Base-by-base conservation (phyloP, 106 monocot species). In the Acorus calamus region DNA sequence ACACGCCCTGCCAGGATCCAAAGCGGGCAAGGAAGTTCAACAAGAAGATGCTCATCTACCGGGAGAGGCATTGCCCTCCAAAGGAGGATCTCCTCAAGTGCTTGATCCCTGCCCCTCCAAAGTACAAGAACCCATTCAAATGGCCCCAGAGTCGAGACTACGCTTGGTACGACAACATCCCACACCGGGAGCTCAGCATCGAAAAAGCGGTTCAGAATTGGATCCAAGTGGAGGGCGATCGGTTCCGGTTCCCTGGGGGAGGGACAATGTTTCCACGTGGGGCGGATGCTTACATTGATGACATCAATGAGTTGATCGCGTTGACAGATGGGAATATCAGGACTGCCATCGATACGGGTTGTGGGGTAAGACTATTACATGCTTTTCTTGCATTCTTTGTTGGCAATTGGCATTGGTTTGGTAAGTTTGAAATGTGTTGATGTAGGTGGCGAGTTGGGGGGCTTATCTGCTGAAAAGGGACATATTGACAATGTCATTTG, bases 131-230 rank as follows among this genome's bases (percentile, higher is more conserved):
- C 28, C 87, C 87, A 2, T 87, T 87, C 62, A 77, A 57, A 47
- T 79, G 79, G 79, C 79, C 79, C 3, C 54, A 69, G 59, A 74
- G 74, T 51, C 64, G 79, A 43, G 79, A 79, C 50, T 70, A 70
- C 11, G 79, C 79, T 14, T 79, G 79, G 79, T 79, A 68, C n/a
- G 79, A 74, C 48, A 79, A 79, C 70, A 79, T 79, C 42, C 79
- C 79, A 9, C 79, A 79, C 48, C 53, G 52, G 70, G 79, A 83
- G 52, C 83, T 87, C 13, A 87, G 86, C 57, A 80, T 87, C 13
- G 86, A 87, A 74, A 87, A 79, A 70, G 79, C 87, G 4, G 80
- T 83, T 10, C 87, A 87, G 74, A 87, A 87, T 64, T 87, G 87
- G 87, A 77, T 87, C 61, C 87, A 87, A 46, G 87, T 87, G 3